A percentile compares a stretch with the other conserved stretches of the same genome.
Conservation (phyloP, 306 rosid genomes). For the Lathyrus aphaca region DNA sequence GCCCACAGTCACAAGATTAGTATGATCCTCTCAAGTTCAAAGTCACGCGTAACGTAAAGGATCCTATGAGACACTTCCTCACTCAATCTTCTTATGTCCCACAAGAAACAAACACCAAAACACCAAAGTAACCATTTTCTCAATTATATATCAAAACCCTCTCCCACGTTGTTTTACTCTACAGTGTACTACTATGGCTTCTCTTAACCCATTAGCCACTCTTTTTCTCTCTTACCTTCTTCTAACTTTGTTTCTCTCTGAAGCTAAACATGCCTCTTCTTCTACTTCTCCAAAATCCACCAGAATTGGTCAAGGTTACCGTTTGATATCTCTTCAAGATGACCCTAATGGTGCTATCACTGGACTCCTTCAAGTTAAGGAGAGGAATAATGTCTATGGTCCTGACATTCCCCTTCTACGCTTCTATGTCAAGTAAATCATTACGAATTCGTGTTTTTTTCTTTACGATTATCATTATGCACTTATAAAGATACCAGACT, state of each 20-base stretch:
- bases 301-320: conserved; percentile 78
- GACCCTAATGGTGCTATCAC: conserved; percentile 61
- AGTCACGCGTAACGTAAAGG: conserved; percentile 1
- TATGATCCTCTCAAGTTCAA: not conserved
- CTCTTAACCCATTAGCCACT: conserved; percentile 8
- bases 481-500: too few species aligned
- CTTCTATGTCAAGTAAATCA: conserved; percentile 67
- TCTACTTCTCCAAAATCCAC: conserved; percentile 34
- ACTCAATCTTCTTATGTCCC: not conserved
- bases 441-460: not conserved
- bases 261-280: conserved; percentile 14
- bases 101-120: not conserved
- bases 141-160: not conserved
- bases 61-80: not conserved
- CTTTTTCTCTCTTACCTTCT: conserved; percentile 35
- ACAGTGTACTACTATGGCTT: conserved; percentile 15
- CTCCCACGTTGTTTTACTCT: not conserved
- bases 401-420: conserved; percentile 73
- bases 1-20: not conserved
- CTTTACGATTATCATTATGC: not conserved
- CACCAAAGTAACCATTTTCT: not conserved
- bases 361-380: conserved; percentile 65
- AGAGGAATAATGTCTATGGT: conserved; percentile 63
- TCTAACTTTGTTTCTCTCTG: conserved; percentile 31
- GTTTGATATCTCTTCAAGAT: conserved; percentile 64